Conservation (phyloP, 345 rosid species). For the Brassica cretica region DNA sequence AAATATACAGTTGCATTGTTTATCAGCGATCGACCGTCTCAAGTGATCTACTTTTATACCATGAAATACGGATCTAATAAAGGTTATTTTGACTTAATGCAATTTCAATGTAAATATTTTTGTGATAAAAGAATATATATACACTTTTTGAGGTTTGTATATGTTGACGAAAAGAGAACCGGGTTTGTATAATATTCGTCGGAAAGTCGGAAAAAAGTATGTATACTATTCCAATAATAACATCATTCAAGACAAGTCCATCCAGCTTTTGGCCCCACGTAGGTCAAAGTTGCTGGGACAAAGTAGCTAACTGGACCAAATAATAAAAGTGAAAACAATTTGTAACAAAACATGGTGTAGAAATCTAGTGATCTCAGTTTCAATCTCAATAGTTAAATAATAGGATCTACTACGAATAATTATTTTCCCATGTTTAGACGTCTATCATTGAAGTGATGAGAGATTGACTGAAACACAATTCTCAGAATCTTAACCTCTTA, state of each 20-base stretch:
- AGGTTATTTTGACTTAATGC: neutral
- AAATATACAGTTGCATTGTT: neutral
- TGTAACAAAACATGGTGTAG: neutral
- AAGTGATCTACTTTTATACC: conserved; percentile 3
- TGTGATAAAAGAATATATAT: too few species aligned
- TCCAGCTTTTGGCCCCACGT: conserved; percentile 15
- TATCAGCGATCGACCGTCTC: neutral
- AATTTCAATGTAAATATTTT: neutral
- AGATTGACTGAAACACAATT: neutral
- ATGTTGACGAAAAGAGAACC: neutral
- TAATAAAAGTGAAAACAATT: conserved; percentile 5
- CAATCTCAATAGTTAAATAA: conserved; percentile 1
- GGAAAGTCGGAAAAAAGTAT: neutral
- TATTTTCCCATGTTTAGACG: neutral
- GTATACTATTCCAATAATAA: neutral
- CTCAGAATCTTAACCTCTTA: conserved; percentile 4
- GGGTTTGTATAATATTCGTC: neutral
- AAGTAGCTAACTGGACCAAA: neutral
- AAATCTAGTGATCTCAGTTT: conserved; percentile 8
- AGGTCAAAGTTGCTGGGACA: conserved; percentile 29
- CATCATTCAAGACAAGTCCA: conserved; percentile 29
- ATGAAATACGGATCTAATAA: neutral
- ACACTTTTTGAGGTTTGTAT: neutral
- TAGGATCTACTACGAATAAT: neutral
- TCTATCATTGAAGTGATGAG: neutral